A percentile compares a stretch with the other conserved stretches of the same genome.
phyloP scores from a whole-genome alignment of 2,329 filamentous ascomycete species.

The Cytospora paraplurivora region DNA sequence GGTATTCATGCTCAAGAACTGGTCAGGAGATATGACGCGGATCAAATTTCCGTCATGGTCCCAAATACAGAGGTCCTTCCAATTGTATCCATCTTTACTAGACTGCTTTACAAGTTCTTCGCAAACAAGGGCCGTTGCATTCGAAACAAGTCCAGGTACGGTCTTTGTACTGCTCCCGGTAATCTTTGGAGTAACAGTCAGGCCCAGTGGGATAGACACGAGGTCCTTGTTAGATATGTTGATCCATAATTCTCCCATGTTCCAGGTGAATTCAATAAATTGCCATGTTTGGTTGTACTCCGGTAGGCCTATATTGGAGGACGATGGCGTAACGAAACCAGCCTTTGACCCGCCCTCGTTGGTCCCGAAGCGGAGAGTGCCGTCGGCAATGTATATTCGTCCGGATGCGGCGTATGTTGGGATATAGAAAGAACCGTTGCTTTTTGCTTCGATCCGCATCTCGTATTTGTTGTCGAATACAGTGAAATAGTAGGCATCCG shows the following conservation, averaged over 20 bases:
- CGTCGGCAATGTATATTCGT: conserved; percentile 16
- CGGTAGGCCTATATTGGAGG: background rate
- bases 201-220: conserved; percentile 13
- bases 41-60: background rate
- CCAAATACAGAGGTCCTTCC: conserved; percentile 5
- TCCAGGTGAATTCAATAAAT: conserved; percentile 22
- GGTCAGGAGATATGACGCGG: conserved; percentile 17
- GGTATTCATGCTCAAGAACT: conserved; percentile 14
- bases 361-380: conserved; percentile 9
- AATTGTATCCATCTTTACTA: conserved; percentile 2
- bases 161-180: background rate
- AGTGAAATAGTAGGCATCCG: background rate
- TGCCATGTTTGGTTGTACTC: conserved; percentile 17
- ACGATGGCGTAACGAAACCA: conserved; percentile 18
- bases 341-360: conserved; percentile 3
- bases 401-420: conserved; percentile 13
- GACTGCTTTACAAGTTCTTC: background rate
- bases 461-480: background rate
- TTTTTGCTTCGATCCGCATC: background rate
- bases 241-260: background rate
- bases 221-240: conserved; percentile 20
- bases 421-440: background rate
- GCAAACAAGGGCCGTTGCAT: conserved; percentile 7
- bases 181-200: background rate
- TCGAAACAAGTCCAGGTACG: conserved; percentile 3